A percentile compares a stretch with the other conserved stretches of the same genome.
phyloP scores from a whole-genome alignment of 2,329 filamentous ascomycete genomes.

The Capronia americana region DNA sequence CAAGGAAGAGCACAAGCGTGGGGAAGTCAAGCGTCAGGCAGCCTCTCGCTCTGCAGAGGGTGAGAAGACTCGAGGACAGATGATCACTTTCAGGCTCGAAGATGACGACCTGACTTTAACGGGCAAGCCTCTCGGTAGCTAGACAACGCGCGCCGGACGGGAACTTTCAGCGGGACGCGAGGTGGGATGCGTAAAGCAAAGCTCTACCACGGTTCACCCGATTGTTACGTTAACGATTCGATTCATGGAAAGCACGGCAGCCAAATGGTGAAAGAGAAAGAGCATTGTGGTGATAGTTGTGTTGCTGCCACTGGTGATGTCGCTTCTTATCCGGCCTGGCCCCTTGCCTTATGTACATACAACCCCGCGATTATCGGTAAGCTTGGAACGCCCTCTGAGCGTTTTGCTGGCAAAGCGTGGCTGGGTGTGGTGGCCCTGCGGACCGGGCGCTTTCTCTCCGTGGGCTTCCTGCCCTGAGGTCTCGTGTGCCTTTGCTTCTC shows the following conservation, averaged over 20 bases:
- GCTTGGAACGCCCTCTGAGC: not conserved
- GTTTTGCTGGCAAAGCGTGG: not conserved
- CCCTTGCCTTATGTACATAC: not conserved
- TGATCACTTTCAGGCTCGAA: conserved; percentile 2
- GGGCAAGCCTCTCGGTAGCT: not conserved
- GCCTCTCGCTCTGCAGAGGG: conserved; percentile 6
- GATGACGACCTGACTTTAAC: conserved; percentile 10
- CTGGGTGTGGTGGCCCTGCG: not conserved
- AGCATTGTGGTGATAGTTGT: not conserved
- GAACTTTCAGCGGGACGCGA: not conserved
- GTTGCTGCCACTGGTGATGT: not conserved
- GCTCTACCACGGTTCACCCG: not conserved
- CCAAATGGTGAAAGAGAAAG: not conserved
- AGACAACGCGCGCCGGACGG: conserved; percentile 26
- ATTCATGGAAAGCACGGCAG: conserved; percentile 1
- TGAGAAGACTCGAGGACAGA: conserved; percentile 1
- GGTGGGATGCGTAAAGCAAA: conserved; percentile 3
- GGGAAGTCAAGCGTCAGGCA: conserved; percentile 23
- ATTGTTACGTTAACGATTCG: conserved; percentile 7
- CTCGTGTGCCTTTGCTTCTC: not conserved
- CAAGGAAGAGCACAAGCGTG: conserved; percentile 26
- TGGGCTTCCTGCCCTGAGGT: not conserved
- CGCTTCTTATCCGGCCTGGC: not conserved
- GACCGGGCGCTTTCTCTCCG: not conserved
- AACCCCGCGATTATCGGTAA: not conserved